Base-by-base conservation (phyloP, 2,329 filamentous ascomycete genomes). In the Aspergillus felis region DNA sequence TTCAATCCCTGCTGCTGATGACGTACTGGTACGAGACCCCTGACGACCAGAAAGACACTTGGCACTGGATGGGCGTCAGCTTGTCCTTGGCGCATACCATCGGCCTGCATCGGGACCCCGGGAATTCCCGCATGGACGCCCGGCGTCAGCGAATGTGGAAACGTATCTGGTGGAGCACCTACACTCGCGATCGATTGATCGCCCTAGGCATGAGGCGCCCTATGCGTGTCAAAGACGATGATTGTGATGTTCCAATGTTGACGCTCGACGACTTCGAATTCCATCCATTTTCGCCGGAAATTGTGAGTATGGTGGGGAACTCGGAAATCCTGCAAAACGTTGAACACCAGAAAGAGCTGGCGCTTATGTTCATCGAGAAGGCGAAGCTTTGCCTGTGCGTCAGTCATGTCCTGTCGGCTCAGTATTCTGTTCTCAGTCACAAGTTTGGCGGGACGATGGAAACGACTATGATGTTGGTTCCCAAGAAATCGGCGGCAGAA, bases 31-130 rank as follows among this genome's bases (percentile, higher is more conserved):
- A 97, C 73, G 92, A 97, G 75, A 96, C 91, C 12, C 92, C 92
- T 0, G 92, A 97, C 75, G 93, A 97, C 72, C 91, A 96, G 71
- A 97, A 97, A 74, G 93, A 97, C 72, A 97, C 92, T 49, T 97
- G 93, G 90, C 92, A 97, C 71, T 97, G 92, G 93, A 96, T 97
- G 90, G 93, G 93, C 20, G 91, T 97, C 41, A 93, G 92, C 46
- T 90, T 96, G 58, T 96, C 92, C 12, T 80, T 97, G 50, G 92
- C 92, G 53, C 91, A 96, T 73, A 96, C 92, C 12, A 96, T 97
- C 62, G 92, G 93, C 5, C 82, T 97, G 20, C 92, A 97, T 74
- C 89, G 92, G 61, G 90, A 96, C 67, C 91, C 92, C 1, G 84
- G 84, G 29, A 88, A 87, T 57, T 91, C 90, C 8, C 87, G 84